These are phyloP conservation scores for Aspergillus sparsus DNA, from an alignment of 495 filamentous ascomycete genomes.

Conservation along the genomic window DNA sequence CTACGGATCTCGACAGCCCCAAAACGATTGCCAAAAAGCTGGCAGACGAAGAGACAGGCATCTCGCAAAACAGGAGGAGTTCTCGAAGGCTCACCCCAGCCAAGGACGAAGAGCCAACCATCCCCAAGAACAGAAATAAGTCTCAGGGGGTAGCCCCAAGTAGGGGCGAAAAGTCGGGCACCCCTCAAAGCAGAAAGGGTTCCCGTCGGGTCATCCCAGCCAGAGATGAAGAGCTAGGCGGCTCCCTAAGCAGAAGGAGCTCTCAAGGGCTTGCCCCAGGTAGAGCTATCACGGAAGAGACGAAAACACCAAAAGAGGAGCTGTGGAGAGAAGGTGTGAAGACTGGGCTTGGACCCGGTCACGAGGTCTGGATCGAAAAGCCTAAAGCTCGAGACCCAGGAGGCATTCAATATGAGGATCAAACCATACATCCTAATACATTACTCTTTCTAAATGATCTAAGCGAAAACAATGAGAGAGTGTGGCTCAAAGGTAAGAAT, in stretches of 20 bases:
- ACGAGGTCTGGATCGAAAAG: slow-evolving; percentile 67
- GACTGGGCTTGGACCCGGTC: slow-evolving; percentile 58
- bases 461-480: slow-evolving; percentile 72
- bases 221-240: slow-evolving; percentile 31
- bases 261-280: neutral
- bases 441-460: slow-evolving; percentile 75
- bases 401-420: slow-evolving; percentile 64
- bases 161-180: no score
- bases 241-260: slow-evolving; percentile 12
- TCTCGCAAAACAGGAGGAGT: slow-evolving; percentile 10
- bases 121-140: neutral
- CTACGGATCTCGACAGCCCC: slow-evolving; percentile 3
- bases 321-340: slow-evolving; percentile 60
- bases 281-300: slow-evolving; percentile 12
- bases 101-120: neutral
- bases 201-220: no score
- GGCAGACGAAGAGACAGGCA: slow-evolving; percentile 32
- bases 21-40: slow-evolving; percentile 24
- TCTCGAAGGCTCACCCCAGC: no score
- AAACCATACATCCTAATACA: slow-evolving; percentile 78
- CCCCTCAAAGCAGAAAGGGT: no score
- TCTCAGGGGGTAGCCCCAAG: no score
- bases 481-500: slow-evolving; percentile 73
- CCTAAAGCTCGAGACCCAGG: slow-evolving; percentile 69
- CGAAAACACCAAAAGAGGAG: slow-evolving; percentile 42